phyloP scores from a whole-genome alignment of 2,329 filamentous ascomycete genomes.

The Cordyceps cicadae region DNA sequence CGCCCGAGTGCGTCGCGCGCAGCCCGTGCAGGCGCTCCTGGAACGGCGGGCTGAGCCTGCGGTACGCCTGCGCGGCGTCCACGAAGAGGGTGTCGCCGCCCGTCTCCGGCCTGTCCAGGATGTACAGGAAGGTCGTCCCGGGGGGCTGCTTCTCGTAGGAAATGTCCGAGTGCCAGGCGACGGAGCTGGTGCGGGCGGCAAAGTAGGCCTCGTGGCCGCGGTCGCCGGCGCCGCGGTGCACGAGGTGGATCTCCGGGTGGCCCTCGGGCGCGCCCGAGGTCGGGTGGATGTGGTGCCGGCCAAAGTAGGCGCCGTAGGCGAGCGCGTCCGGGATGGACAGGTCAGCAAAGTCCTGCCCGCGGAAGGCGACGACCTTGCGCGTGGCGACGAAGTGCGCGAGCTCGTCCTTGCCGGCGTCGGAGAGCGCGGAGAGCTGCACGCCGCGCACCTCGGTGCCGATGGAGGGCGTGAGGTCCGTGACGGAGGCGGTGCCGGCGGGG shows the following conservation, averaged over 20 bases:
- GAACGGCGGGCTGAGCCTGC: slow-evolving; percentile 65
- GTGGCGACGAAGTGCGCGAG: slow-evolving; percentile 57
- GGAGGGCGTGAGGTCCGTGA: slow-evolving; percentile 47
- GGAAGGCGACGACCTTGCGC: slow-evolving; percentile 60
- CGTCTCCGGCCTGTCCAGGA: slow-evolving; percentile 63
- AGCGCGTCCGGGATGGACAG: slow-evolving; percentile 55
- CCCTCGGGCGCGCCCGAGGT: slow-evolving; percentile 60
- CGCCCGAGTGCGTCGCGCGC: slow-evolving; percentile 65
- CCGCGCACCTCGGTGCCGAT: slow-evolving; percentile 57
- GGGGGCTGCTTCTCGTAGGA: slow-evolving; percentile 76
- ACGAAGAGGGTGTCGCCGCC: slow-evolving; percentile 75
- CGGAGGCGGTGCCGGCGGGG: slow-evolving; percentile 25
- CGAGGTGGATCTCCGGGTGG: slow-evolving; percentile 59
- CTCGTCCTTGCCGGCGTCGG: slow-evolving; percentile 53
- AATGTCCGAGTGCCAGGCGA: slow-evolving; percentile 77
- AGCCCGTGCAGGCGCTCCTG: slow-evolving; percentile 67
- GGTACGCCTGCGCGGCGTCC: slow-evolving; percentile 68
- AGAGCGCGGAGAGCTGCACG: slow-evolving; percentile 47
- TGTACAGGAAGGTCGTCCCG: slow-evolving; percentile 74
- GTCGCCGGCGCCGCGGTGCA: slow-evolving; percentile 48
- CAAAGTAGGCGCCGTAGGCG: slow-evolving; percentile 59
- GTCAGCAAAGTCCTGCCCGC: slow-evolving; percentile 56
- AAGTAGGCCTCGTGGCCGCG: slow-evolving; percentile 48
- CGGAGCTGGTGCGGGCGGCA: slow-evolving; percentile 59
- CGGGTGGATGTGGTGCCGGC: slow-evolving; percentile 63